Evolutionary conservation across 2,329 filamentous ascomycete genomes (phyloP).

Genomic region (Chaetomiaceae sp.): DNA sequence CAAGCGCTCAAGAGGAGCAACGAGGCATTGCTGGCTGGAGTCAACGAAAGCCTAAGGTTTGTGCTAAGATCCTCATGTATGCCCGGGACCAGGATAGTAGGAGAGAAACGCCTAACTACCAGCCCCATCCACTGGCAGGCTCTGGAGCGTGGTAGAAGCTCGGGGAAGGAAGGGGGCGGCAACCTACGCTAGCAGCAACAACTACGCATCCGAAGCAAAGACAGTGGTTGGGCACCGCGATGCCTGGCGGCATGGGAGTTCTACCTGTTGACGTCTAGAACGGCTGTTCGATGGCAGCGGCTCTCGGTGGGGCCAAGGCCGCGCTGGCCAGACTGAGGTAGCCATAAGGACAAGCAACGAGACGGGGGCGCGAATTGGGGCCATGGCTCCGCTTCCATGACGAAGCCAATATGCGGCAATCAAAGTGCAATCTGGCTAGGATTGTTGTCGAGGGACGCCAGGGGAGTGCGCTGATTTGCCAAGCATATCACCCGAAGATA

Average conservation of each 20-base stretch:
- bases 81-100: neutral
- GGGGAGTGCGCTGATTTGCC: conserved; percentile 9
- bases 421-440: conserved; percentile 18
- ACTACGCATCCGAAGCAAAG: neutral
- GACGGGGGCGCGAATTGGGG: neutral
- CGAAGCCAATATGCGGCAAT: conserved; percentile 20
- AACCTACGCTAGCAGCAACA: neutral
- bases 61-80: neutral
- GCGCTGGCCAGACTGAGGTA: neutral
- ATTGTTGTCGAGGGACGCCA: neutral
- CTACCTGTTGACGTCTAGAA: neutral
- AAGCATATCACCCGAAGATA: conserved; percentile 13
- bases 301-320: neutral
- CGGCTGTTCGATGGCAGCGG: neutral
- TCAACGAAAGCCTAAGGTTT: neutral
- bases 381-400: conserved; percentile 8
- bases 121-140: no score
- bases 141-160: no score
- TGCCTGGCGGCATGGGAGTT: neutral
- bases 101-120: no score
- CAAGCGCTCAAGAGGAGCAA: neutral
- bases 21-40: neutral
- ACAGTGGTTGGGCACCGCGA: neutral
- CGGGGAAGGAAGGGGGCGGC: neutral
- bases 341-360: neutral